A percentile compares a stretch with the other conserved stretches of the same genome.
Evolutionary conservation across 1,139 yeast species (phyloP).

Genomic region (Candida glucosophila): DNA sequence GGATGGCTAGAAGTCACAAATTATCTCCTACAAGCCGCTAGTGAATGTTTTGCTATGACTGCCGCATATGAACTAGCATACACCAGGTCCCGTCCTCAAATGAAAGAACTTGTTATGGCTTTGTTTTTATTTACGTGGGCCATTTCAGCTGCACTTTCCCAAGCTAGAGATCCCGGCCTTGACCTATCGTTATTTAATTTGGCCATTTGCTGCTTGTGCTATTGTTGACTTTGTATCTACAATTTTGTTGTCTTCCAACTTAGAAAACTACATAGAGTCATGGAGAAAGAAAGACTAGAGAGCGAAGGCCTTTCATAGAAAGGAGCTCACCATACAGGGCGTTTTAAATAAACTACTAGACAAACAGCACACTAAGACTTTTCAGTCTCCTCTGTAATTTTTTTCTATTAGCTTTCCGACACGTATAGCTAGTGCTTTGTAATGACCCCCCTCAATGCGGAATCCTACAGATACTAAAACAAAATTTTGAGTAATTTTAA

Average conservation of each 20-base stretch:
- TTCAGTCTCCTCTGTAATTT: too few species aligned
- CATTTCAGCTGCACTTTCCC: slow-evolving; percentile 48
- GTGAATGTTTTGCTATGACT: slow-evolving; percentile 62
- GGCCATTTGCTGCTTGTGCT: slow-evolving; percentile 47
- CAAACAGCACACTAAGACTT: too few species aligned
- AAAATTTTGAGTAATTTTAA: too few species aligned
- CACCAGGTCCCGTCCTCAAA: slow-evolving; percentile 57
- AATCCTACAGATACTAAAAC: too few species aligned
- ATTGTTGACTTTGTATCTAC: slow-evolving; percentile 38
- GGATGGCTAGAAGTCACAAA: slow-evolving; percentile 50
- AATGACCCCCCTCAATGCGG: too few species aligned
- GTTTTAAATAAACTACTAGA: too few species aligned
- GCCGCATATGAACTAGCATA: slow-evolving; percentile 60
- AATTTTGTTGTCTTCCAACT: slow-evolving; percentile 33
- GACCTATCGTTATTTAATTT: slow-evolving; percentile 44
- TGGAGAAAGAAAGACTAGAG: slow-evolving; percentile 33
- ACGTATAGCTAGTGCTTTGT: too few species aligned
- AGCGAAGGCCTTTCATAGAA: slow-evolving; percentile 18
- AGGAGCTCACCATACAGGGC: too few species aligned
- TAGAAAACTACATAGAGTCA: slow-evolving; percentile 44
- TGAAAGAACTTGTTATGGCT: slow-evolving; percentile 65
- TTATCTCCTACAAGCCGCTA: slow-evolving; percentile 50
- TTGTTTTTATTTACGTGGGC: slow-evolving; percentile 55
- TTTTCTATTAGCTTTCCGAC: too few species aligned
- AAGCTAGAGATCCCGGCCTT: slow-evolving; percentile 49